Base-by-base conservation (phyloP, 805 yeast genomes). In the Lachancea sp. region DNA sequence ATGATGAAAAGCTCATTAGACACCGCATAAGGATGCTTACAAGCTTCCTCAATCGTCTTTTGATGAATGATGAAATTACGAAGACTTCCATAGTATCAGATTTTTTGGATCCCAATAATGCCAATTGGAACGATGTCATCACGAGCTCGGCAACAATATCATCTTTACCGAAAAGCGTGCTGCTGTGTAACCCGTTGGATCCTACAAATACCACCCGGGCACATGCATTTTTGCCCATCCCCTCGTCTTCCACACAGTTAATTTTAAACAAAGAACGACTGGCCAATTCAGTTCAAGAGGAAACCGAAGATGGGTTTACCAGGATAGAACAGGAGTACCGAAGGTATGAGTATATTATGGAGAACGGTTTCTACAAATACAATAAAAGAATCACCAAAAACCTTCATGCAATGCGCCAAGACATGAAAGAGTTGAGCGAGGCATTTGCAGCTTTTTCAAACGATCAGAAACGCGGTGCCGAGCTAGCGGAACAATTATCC, bases 11-110 rank as follows among this genome's bases (percentile, higher is more conserved):
- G 35, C 44, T 62, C 19, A 59, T 62, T 43, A 58, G 63, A 45
- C 67, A 62, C 42, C 54, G 67, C 39, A 61, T 61, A 23, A 47
- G 60, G 17, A 54, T 60, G 53, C 46, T 62, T 11, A 57, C 63
- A 0, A 51, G 54, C n/a, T 60, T 62, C 42, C 42, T 62, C 24
- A 60, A 59, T 31, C 55, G 55, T 39, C 45, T 62, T 11, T 29
- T 62, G 16, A 40, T 45, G 21, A 52, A 52, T 26, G 47, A 48
- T 4, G 63, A 59, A 29, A 54, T 59, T 8, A 51, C 48, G 19
- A 56, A 54, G 19, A 61, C 63, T 2, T 49, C 63, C 2, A 60
- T 62, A 15, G 49, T 61, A 12, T 39, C 47, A 2, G 64, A 61
- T 42, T 62, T 62, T 40, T 45, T 62, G 31, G 60, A 61, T 47